Conservation (phyloP, 768 basidiomycete genomes). For the Hericium rajendrae region DNA sequence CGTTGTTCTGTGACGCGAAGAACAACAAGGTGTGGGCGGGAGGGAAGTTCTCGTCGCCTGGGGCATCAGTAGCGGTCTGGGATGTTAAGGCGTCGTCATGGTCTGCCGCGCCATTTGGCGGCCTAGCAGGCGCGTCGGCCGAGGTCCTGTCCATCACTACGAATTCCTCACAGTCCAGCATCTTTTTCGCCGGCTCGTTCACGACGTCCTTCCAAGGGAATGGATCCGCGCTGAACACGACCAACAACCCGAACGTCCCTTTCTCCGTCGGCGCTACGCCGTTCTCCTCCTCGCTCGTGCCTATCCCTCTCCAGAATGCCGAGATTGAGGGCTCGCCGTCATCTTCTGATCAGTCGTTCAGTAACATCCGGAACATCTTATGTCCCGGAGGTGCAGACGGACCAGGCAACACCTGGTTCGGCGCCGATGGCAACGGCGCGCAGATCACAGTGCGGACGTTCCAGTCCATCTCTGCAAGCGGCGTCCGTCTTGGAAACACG, state of each 20-base stretch:
- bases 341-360: slow-evolving; percentile 48
- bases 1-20: slow-evolving; percentile 68
- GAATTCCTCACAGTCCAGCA: slow-evolving; percentile 57
- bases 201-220: slow-evolving; percentile 58
- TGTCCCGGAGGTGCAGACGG: slow-evolving; percentile 84
- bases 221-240: slow-evolving; percentile 42
- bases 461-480: slow-evolving; percentile 61
- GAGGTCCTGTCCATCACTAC: slow-evolving; percentile 69
- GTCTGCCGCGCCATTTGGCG: slow-evolving; percentile 73
- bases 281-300: slow-evolving; percentile 84
- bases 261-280: slow-evolving; percentile 75
- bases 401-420: slow-evolving; percentile 79
- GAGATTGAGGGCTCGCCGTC: slow-evolving; percentile 51
- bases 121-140: slow-evolving; percentile 61
- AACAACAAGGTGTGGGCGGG: slow-evolving; percentile 68
- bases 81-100: slow-evolving; percentile 54
- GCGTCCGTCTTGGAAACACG: slow-evolving; percentile 87
- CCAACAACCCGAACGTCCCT: slow-evolving; percentile 80
- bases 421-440: slow-evolving; percentile 57
- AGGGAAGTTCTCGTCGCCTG: slow-evolving; percentile 63
- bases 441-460: slow-evolving; percentile 74
- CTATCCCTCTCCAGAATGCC: slow-evolving; percentile 58
- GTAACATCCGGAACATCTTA: slow-evolving; percentile 58
- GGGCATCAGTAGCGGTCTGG: slow-evolving; percentile 63
- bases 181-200: slow-evolving; percentile 90